These are phyloP conservation scores for Kurtzmaniella fragi DNA, from an alignment of 805 yeast genomes.

Conservation along the genomic window DNA sequence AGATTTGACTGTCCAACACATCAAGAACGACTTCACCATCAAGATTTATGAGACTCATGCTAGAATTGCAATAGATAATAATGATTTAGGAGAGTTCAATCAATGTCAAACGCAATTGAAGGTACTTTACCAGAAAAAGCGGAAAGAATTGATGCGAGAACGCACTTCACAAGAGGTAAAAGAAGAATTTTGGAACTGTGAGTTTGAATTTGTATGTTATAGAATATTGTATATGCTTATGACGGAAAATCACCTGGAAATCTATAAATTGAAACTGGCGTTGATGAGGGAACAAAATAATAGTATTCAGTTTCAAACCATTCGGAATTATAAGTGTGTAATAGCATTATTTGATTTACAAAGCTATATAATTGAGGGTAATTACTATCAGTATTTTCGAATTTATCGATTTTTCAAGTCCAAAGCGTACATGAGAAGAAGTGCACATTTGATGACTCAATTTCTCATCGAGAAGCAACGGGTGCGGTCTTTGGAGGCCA, in stretches of 20 bases:
- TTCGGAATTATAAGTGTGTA: constrained; percentile 2
- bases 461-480: constrained; percentile 57
- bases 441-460: constrained; percentile 19
- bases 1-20: constrained; percentile 88
- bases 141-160: constrained; percentile 11
- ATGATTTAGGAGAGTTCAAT: constrained; percentile 90
- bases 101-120: constrained; percentile 86
- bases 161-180: constrained; percentile 17
- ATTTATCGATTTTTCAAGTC: constrained; percentile 9
- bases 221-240: constrained; percentile 69
- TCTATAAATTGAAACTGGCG: constrained; percentile 35
- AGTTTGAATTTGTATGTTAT: constrained; percentile 67
- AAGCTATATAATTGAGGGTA: constrained; percentile 21
- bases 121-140: constrained; percentile 46
- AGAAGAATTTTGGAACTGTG: constrained; percentile 12
- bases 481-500: constrained; percentile 47
- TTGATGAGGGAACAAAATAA: not conserved
- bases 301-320: constrained; percentile 8
- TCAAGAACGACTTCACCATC: constrained; percentile 71
- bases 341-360: constrained; percentile 5
- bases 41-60: constrained; percentile 83
- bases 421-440: constrained; percentile 12
- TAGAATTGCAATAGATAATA: constrained; percentile 74
- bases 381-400: constrained; percentile 53
- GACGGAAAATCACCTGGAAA: constrained; percentile 60